phyloP scores from a whole-genome alignment of 805 yeast species.

The Wickerhamomyces alni region DNA sequence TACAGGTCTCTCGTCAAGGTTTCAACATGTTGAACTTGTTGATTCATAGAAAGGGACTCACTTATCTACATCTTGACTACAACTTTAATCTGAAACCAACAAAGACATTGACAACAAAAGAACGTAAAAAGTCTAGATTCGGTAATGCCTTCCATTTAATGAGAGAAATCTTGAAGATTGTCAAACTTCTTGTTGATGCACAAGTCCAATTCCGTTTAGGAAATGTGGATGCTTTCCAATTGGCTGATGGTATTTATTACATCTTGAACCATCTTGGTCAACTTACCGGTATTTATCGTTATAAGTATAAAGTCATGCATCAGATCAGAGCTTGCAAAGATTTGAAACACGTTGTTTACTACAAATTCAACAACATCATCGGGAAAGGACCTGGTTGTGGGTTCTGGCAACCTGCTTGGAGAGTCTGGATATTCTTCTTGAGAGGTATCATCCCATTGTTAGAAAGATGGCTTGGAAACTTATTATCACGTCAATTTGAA shows the following conservation, averaged over 20 bases:
- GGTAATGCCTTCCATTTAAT: conserved; percentile 95
- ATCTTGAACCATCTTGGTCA: conserved; percentile 92
- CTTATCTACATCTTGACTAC: conserved; percentile 90
- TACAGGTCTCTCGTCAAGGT: conserved; percentile 91
- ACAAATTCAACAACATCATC: conserved; percentile 74
- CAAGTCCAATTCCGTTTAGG: conserved; percentile 91
- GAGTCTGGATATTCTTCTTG: conserved; percentile 89
- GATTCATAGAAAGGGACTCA: conserved; percentile 85
- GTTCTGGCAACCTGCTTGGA: conserved; percentile 99
- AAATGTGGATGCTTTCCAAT: conserved; percentile 84
- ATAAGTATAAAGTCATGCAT: conserved; percentile 97
- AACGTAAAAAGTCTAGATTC: conserved; percentile 89
- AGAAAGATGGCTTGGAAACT: conserved; percentile 92
- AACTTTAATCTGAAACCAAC: conserved; percentile 96
- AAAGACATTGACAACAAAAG: conserved; percentile 92
- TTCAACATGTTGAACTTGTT: conserved; percentile 86
- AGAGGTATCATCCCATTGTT: conserved; percentile 88
- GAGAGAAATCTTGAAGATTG: conserved; percentile 80
- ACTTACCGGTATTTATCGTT: conserved; percentile 91
- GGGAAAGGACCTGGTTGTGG: conserved; percentile 99
- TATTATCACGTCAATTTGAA: conserved; percentile 89
- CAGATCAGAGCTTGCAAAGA: conserved; percentile 96
- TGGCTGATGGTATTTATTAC: conserved; percentile 92
- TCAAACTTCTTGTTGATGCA: conserved; percentile 84
- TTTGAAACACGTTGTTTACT: conserved; percentile 84